Evolutionary conservation across 2,329 filamentous ascomycete genomes (phyloP).

Genomic region (Aspergillus tamarii): DNA sequence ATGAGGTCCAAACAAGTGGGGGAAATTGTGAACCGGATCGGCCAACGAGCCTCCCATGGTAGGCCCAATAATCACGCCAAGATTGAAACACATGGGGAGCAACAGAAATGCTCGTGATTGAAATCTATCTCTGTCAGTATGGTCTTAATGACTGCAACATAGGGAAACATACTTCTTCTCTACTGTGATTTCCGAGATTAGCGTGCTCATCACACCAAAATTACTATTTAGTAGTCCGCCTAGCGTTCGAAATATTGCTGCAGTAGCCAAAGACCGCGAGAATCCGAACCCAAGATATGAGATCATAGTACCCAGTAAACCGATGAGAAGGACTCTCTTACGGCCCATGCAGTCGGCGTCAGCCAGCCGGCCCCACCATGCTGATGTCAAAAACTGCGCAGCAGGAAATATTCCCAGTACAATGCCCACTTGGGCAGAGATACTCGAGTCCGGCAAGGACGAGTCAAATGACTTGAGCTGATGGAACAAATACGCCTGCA

Average conservation of each 20-base stretch:
- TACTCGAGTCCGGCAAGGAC: slow-evolving; percentile 60
- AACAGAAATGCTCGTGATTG: slow-evolving; percentile 61
- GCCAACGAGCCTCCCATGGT: slow-evolving; percentile 68
- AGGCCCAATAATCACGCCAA: slow-evolving; percentile 62
- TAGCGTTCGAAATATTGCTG: slow-evolving; percentile 66
- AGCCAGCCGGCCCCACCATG: slow-evolving; percentile 76
- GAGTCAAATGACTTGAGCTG: slow-evolving; percentile 77
- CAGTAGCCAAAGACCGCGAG: slow-evolving; percentile 62
- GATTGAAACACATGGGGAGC: slow-evolving; percentile 70
- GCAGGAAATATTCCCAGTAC: slow-evolving; percentile 79
- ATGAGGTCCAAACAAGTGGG: slow-evolving; percentile 63
- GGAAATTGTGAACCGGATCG: slow-evolving; percentile 67
- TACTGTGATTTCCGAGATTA: slow-evolving; percentile 72
- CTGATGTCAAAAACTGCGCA: slow-evolving; percentile 79
- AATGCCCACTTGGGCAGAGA: slow-evolving; percentile 76
- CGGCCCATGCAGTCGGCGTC: slow-evolving; percentile 69
- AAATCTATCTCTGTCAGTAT: slow-evolving; percentile 32
- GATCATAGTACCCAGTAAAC: slow-evolving; percentile 69
- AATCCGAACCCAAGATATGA: slow-evolving; percentile 72
- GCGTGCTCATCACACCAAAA: slow-evolving; percentile 73
- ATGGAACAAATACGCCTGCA: slow-evolving; percentile 84
- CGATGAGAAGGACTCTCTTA: slow-evolving; percentile 78
- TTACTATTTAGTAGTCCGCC: slow-evolving; percentile 74
- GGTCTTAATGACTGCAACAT: background rate
- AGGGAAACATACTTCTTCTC: slow-evolving; percentile 63